Base-by-base conservation (phyloP, 441 rosid species). In the Isatis lusitanica region DNA sequence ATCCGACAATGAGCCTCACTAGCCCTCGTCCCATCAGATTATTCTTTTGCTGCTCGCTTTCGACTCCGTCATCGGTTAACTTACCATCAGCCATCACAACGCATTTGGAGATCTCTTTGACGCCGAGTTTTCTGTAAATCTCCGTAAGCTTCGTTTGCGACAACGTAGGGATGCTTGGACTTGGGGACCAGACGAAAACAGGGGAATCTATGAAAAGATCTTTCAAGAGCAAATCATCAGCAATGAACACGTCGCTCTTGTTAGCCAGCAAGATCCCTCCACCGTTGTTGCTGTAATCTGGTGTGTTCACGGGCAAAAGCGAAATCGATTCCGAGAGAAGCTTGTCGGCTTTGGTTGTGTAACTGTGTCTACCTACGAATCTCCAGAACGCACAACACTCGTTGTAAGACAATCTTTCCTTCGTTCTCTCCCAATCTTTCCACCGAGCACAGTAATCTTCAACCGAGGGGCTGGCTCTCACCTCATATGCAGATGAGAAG, bases 361-460 rank as follows among this genome's bases (percentile, higher is more conserved):
- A 28, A 69, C 60, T 38, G n/a, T 78, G 65, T 53, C 40, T 56
- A 47, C 71, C 1, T 17, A 80, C 80, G 51, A 67, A 82, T 9
- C 74, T 40, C 97, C 97, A 92, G 66, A 92, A 92, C 46, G 92
- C 84, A 75, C 81, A 81, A 50, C 94, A 89, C 67, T 85, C 84
- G 1, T 66, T 75, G 13, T 74, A 26, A 3, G 91, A 76, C 82
- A 92, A 57, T 17, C 17, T 47, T 4, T 55, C 56, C 38, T 53
- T 67, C 8, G 79, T 82, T 46, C 38, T 50, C 80, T 88, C 94
- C 96, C 92, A 90, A 11, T 18, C 74, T 78, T 83, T 83, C 96
- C 97, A 90, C 57, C 90, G 83, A 30, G 62, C 75, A 67, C 83
- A 83, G 75, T 84, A 88, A 73, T 92, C 90, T 21, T 81, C 83